A percentile compares a stretch with the other conserved stretches of the same genome.
These are phyloP conservation scores for Hericium rajendrae DNA, from an alignment of 768 basidiomycete genomes.

Conservation along the genomic window DNA sequence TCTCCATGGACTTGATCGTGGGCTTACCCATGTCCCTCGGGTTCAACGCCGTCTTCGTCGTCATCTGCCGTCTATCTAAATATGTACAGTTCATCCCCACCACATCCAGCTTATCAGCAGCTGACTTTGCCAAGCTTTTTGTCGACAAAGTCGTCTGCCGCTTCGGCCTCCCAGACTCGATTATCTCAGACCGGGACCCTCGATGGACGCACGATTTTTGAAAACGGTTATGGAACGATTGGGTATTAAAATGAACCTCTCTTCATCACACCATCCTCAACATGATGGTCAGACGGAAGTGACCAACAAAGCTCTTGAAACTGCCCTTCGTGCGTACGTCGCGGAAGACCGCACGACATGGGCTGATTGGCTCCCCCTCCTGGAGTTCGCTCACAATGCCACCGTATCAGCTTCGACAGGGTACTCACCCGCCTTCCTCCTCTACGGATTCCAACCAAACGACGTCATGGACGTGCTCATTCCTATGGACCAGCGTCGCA, in stretches of 20 bases:
- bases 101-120: too few relatives aligned
- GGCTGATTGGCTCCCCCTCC: background rate
- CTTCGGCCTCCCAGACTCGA: background rate
- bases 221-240: background rate
- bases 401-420: conserved; percentile 7
- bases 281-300: conserved; percentile 1
- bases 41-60: too few relatives aligned
- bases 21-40: too few relatives aligned
- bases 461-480: background rate
- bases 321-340: background rate
- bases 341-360: background rate
- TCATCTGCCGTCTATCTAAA: too few relatives aligned
- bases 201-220: conserved; percentile 1
- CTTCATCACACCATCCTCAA: background rate
- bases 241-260: background rate
- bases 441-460: conserved; percentile 13
- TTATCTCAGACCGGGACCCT: background rate
- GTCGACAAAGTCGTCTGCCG: background rate
- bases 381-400: conserved; percentile 11
- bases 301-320: background rate
- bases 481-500: background rate
- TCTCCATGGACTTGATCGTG: too few relatives aligned
- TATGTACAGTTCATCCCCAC: too few relatives aligned
- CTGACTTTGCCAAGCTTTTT: too few relatives aligned
- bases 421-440: conserved; percentile 9